Base-by-base conservation (phyloP, 805 yeast genomes). In the Starmerella bombicola region DNA sequence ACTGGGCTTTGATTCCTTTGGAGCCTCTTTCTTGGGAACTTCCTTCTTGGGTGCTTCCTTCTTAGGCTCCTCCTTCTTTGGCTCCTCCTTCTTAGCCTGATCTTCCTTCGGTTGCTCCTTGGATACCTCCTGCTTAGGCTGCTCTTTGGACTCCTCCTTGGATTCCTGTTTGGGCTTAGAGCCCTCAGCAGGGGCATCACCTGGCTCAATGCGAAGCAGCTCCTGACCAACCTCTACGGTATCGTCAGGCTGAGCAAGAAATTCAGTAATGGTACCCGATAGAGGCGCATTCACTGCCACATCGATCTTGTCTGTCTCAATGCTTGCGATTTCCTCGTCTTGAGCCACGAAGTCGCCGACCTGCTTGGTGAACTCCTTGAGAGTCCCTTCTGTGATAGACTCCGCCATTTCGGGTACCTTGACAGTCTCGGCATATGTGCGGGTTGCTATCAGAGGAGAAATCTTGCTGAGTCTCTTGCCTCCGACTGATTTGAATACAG, bases 371-470 rank as follows among this genome's bases (percentile, higher is more conserved):
- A 64, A 64, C 44, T 71, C 73, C 47, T 82, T 69, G 51, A 91
- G 71, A 37, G 97, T 83, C 60, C 98, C 98, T 64, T 91, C 98
- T 31, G 95, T 83, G 58, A 91, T 79, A 37, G 96, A 86, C 67
- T 91, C 98, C 33, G 98, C 97, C 96, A 91, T 85, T 50, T 83
- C 93, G 36, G 98, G 98, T 18, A 91, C 97, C 63, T 85, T 82
- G 39, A 88, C 93, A 36, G 57, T 54, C 43, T 62, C 59, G 44
- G 65, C 64, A 37, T 52, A 55, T 20, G 50, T 44, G 21, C 58
- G 54, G 32, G 42, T 41, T n/a, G 33, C 17, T 16, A 25, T 15
- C 32, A 44, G 34, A 19, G 35, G 40, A 21, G 33, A 13, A 9
- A 37, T 4, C 32, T 13, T 18, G 16, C n/a, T 24, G 22, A 7